Evolutionary conservation across 1,284 basidiomycete genomes (phyloP), one percentile per base, ranked within the genome.

Genomic region (Pseudozyma hubeiensis): DNA sequence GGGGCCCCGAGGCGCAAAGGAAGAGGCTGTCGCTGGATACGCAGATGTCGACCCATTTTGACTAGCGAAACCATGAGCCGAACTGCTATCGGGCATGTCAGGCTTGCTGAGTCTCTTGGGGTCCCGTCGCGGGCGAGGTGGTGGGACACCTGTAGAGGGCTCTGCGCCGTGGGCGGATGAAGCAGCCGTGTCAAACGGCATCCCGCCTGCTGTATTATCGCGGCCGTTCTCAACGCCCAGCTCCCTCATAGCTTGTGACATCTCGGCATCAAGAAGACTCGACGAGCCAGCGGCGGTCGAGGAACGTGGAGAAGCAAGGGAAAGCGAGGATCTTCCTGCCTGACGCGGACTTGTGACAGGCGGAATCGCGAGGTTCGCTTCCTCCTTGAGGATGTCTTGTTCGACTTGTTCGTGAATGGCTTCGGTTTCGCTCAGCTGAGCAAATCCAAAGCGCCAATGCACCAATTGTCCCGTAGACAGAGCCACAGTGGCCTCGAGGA

Each of bases 381-480:
- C 75, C 16, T 75, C 68, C 43, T 50, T 56, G 16, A 34, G 39
- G 19, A 77, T 72, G 30, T 58, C 54, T 35, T 62, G 49, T 29
- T 68, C 68, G 8, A 80, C 77, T 16, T 77, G 69, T 30, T 70
- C 74, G 3, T 72, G 52, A 29, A 80, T 51, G 6, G 59, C 68
- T n/a, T 65, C 54, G 5, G 73, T 77, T 61, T 78, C 69, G 53
- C 69, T 69, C 37, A 75, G 64, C 29, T 63, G 59, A 16, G 78
- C 78, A 50, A 75, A 78, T 11, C 59, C 75, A 35, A 63, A 80
- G 24, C 68, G 60, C 50, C 53, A 69, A 40, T 80, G 75, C 4
- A 81, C 19, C 17, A 79, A 35, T 49, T 79, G 74, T 11, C 81
- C 81, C 8, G 75, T 73, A 0, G 70, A 64, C 8, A 83, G 71